A percentile compares a stretch with the other conserved stretches of the same genome.
Conservation (phyloP, 148 eudicot species). For the Rhododendron griersonianum region DNA sequence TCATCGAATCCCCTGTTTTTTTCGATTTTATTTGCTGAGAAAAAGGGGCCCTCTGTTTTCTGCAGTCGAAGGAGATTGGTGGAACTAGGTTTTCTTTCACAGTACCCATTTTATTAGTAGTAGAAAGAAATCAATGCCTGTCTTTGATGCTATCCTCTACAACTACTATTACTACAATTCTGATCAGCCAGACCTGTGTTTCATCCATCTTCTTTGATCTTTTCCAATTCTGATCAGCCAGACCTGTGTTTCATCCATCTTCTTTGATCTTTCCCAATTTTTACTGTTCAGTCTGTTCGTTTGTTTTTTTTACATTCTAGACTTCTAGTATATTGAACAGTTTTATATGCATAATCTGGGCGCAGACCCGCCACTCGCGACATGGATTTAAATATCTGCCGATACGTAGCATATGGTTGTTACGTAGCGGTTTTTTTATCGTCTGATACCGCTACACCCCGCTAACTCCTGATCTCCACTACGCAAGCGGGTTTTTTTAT, state of each 20-base stretch:
- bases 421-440: too few species aligned
- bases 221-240: not conserved
- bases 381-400: too few species aligned
- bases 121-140: not conserved
- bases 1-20: not conserved
- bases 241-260: not conserved
- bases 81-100: not conserved
- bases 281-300: not conserved
- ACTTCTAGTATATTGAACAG: not conserved
- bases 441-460: too few species aligned
- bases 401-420: too few species aligned
- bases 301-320: not conserved
- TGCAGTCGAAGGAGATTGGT: slow-evolving; percentile 1
- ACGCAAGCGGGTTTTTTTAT: too few species aligned
- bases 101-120: not conserved
- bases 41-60: not conserved
- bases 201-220: not conserved
- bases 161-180: not conserved
- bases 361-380: too few species aligned
- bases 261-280: not conserved
- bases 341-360: not conserved
- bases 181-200: not conserved
- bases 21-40: not conserved
- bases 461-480: too few species aligned
- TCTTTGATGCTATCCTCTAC: not conserved